Evolutionary conservation across 768 basidiomycete species (phyloP).

Genomic region (Lactarius deliciosus): DNA sequence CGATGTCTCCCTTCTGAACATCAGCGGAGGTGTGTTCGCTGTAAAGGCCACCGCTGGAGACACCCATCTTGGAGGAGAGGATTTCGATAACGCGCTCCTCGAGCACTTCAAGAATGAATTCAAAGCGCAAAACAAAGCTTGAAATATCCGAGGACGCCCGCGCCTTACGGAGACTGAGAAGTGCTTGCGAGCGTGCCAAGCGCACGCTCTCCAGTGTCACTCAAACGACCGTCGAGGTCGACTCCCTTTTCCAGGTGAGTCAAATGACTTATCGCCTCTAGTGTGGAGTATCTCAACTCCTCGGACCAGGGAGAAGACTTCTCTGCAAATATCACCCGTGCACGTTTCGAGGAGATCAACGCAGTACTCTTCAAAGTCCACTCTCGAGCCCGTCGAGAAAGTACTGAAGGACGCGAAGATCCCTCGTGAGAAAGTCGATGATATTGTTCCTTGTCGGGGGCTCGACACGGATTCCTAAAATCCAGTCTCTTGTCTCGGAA

Average conservation of each 20-base stretch:
- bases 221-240: conserved; percentile 98
- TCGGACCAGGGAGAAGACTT: conserved; percentile 85
- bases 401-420: conserved; percentile 99
- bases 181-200: conserved; percentile 99
- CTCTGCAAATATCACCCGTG: conserved; percentile 97
- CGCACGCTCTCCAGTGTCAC: conserved; percentile 96
- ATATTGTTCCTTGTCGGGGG: conserved; percentile 99
- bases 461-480: conserved; percentile 99
- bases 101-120: conserved; percentile 99
- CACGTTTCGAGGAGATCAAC: conserved; percentile 99
- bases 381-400: conserved; percentile 97
- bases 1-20: conserved; percentile 98
- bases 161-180: conserved; percentile 92
- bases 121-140: conserved; percentile 93
- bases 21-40: conserved; percentile 97
- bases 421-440: conserved; percentile 94
- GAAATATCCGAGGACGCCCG: conserved; percentile 97
- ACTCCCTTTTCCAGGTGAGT: conserved; percentile 90
- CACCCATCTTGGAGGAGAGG: conserved; percentile 99
- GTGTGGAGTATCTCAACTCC: conserved; percentile 20
- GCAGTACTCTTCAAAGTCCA: conserved; percentile 94
- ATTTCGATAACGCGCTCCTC: conserved; percentile 97
- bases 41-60: conserved; percentile 99
- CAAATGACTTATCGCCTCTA: neutral
- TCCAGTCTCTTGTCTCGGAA: conserved; percentile 96